Conservation (phyloP, 106 monocot genomes). For the Phalaenopsis aphrodite region DNA sequence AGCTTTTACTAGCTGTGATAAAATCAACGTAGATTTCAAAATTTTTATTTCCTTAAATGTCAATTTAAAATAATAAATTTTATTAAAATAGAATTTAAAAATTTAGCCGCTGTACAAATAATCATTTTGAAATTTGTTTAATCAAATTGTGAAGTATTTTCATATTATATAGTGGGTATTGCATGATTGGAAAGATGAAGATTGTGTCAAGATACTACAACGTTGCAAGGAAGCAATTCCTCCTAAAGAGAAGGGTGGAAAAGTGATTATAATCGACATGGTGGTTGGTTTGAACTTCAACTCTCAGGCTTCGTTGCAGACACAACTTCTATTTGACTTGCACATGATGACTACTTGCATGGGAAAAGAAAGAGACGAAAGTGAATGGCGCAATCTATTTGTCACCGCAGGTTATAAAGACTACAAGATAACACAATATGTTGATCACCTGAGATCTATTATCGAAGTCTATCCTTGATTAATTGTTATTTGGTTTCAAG, state of each 20-base stretch:
- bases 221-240: slow-evolving; percentile 17
- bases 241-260: slow-evolving; percentile 6
- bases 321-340: neutral
- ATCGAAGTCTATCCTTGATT: slow-evolving; percentile 16
- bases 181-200: slow-evolving; percentile 19
- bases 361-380: slow-evolving; percentile 19
- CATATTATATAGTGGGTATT: slow-evolving; percentile 8
- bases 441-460: slow-evolving; percentile 9
- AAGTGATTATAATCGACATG: slow-evolving; percentile 18
- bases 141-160: neutral
- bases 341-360: slow-evolving; percentile 12
- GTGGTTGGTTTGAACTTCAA: neutral
- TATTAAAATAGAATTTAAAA: too few relatives aligned
- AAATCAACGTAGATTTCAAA: too few relatives aligned
- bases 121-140: too few relatives aligned
- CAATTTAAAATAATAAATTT: too few relatives aligned
- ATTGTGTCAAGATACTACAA: slow-evolving; percentile 12
- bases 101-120: too few relatives aligned
- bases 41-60: too few relatives aligned
- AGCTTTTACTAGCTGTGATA: too few relatives aligned
- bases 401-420: slow-evolving; percentile 6
- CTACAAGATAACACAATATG: slow-evolving; percentile 5
- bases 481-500: too few relatives aligned
- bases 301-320: neutral
- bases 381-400: slow-evolving; percentile 16